Evolutionary conservation across 495 filamentous ascomycete genomes (phyloP), one percentile per base, ranked within the genome.

Genomic region (Halenospora varia): DNA sequence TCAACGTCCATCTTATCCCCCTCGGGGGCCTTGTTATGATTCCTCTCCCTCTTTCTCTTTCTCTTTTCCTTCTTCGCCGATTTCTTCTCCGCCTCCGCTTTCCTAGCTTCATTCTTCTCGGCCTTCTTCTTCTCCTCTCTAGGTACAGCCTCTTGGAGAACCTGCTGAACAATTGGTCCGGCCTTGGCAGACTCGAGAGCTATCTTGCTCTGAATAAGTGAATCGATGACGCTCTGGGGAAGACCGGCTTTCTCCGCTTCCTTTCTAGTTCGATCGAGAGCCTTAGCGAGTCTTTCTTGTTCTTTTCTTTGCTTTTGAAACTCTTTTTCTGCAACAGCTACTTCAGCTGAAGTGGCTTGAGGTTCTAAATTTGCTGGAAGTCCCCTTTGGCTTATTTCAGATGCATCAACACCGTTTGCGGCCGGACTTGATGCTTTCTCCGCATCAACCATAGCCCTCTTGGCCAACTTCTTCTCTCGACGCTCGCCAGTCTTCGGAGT

Each of bases 21-120:
- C 8, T 55, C 49, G n/a, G 40, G 11, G 19, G 53, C 19, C 3
- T 23, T 22, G 20, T 61, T 61, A 3, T 61, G 49, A 17, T 64
- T 64, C 25, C 55, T 56, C 10, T 59, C 56, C 25, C 26, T 49
- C 48, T 55, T 49, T 44, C 48, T 46, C 45, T 55, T 46, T 13
- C 42, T 25, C 25, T 56, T 62, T 53, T 40, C n/a, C 54, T 26
- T 24, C 19, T 50, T 60, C 50, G 9, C 48, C 13, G 10, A 23
- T 24, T 35, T 55, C 25, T 25, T 24, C 1, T 24, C 22, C n/a
- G n/a, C n/a, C n/a, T n/a, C n/a, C n/a, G n/a, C n/a, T 54, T 56
- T 20, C 19, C 25, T 49, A 4, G 10, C 40, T 39, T 18, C 48
- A n/a, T 24, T 41, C 50, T 25, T 3, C 39, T 48, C 44, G 2